Conservation (phyloP, 192 early-diverging fungal genomes). For the Obelidium mucronatum region DNA sequence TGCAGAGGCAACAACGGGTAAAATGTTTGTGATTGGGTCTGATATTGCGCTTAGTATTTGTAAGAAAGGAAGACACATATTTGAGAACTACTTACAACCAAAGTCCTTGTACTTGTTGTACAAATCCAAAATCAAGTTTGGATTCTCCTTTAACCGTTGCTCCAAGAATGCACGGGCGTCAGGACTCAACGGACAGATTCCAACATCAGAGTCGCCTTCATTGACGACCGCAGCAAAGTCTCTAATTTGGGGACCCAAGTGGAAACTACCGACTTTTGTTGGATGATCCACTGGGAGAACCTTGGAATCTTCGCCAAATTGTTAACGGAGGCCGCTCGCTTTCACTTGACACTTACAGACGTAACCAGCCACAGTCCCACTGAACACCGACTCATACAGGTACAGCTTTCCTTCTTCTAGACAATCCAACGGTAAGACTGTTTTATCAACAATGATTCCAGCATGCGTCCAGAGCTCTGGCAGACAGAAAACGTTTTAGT, state of each 20-base stretch:
- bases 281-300: conserved; percentile 21
- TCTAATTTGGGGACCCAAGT: conserved; percentile 36
- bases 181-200: no score
- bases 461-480: no score
- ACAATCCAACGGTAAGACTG: conserved; percentile 36
- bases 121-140: no score
- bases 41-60: background rate
- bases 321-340: background rate
- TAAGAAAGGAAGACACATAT: background rate
- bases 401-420: conserved; percentile 43
- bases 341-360: conserved; percentile 18
- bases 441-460: conserved; percentile 41
- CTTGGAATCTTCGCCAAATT: background rate
- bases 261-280: conserved; percentile 26
- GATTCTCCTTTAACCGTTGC: background rate
- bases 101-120: no score
- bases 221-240: conserved; percentile 33
- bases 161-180: no score
- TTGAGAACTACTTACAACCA: no score
- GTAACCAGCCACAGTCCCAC: conserved; percentile 41
- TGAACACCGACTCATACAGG: conserved; percentile 45
- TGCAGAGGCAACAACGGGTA: conserved; percentile 40
- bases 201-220: conserved; percentile 25
- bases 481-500: conserved; percentile 17
- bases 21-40: conserved; percentile 34